These are phyloP conservation scores for Porpolomopsis calyptriformis DNA, from an alignment of 768 basidiomycete species.

Conservation along the genomic window DNA sequence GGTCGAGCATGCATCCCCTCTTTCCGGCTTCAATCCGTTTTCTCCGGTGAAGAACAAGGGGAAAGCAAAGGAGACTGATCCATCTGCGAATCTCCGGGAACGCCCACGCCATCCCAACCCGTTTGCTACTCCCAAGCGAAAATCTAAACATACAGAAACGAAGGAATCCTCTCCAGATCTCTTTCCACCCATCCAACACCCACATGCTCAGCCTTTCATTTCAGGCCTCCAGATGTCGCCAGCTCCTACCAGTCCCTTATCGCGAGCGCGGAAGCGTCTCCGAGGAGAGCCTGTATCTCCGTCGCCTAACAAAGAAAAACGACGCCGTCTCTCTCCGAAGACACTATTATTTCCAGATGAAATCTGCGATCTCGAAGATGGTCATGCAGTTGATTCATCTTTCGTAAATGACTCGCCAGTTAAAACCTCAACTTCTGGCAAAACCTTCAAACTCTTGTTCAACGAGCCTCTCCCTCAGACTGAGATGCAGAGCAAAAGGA, in stretches of 20 bases:
- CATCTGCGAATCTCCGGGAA: constrained; percentile 13
- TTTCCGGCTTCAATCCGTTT: constrained; percentile 62
- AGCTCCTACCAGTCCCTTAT: constrained; percentile 35
- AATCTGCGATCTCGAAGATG: constrained; percentile 21
- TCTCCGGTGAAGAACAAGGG: constrained; percentile 63
- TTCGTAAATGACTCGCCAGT: constrained; percentile 66
- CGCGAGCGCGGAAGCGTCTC: constrained; percentile 68
- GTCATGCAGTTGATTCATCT: constrained; percentile 26
- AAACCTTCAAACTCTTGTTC: constrained; percentile 59
- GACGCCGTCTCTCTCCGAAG: constrained; percentile 41
- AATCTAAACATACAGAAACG: constrained; percentile 18
- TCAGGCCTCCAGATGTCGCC: constrained; percentile 18
- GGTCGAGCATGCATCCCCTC: constrained; percentile 40
- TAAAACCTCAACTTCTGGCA: constrained; percentile 46
- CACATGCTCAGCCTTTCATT: constrained; percentile 14
- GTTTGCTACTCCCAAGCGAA: constrained; percentile 35
- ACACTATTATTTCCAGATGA: constrained; percentile 25
- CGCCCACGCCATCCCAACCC: constrained; percentile 27
- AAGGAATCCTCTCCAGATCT: constrained; percentile 27
- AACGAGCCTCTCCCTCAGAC: constrained; percentile 28
- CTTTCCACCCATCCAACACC: constrained; percentile 25
- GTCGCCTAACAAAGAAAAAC: constrained; percentile 69
- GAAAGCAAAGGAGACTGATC: constrained; percentile 25
- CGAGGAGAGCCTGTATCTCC: constrained; percentile 78
- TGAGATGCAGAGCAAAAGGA: neutral